phyloP scores from a whole-genome alignment of 441 rosid species.

The Adansonia gregorii region DNA sequence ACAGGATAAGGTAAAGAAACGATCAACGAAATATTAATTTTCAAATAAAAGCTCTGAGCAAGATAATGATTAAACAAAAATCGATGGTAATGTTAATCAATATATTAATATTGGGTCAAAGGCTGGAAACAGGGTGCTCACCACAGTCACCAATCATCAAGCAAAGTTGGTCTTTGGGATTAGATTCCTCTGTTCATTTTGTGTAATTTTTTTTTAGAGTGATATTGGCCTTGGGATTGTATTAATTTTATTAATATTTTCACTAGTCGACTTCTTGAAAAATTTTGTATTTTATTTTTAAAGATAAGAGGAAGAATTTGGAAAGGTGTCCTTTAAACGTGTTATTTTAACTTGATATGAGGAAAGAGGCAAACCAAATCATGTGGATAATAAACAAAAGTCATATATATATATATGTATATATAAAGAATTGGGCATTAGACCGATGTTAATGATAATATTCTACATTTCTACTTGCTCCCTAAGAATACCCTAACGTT shows the following conservation, averaged over 20 bases:
- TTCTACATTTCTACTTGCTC: not conserved
- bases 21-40: not conserved
- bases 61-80: not conserved
- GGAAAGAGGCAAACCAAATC: not conserved
- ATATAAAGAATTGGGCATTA: not conserved
- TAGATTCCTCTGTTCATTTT: not conserved
- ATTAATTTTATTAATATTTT: not conserved
- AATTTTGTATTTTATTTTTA: not conserved
- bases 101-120: not conserved
- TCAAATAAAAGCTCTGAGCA: not conserved
- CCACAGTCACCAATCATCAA: not conserved
- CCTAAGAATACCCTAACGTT: not conserved
- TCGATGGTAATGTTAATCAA: not conserved
- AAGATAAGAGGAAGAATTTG: not conserved
- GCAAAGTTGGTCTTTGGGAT: not conserved
- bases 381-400: not conserved
- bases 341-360: not conserved
- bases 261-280: not conserved
- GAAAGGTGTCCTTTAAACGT: not conserved
- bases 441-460: not conserved
- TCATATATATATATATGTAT: not conserved
- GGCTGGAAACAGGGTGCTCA: not conserved
- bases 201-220: not conserved
- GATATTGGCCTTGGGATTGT: not conserved
- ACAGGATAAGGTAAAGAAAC: not conserved